Conservation (phyloP, 768 basidiomycete genomes). For the Leccinum aurantiacum region DNA sequence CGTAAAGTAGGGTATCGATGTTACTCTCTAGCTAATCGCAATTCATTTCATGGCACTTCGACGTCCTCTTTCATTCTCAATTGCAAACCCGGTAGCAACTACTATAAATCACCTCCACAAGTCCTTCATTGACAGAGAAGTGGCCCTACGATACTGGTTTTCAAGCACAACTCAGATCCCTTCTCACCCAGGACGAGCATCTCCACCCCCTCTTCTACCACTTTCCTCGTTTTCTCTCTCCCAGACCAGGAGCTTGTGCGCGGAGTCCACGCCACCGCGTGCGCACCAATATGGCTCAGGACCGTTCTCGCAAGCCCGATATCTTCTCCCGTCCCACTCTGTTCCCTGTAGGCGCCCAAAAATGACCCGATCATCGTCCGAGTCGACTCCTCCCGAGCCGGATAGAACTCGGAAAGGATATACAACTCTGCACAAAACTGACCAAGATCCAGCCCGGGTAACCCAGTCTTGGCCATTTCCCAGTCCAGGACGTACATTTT, state of each 20-base stretch:
- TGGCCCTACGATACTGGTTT: constrained; percentile 31
- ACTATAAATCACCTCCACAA: background rate
- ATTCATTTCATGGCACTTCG: no score
- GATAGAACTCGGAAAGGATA: constrained; percentile 48
- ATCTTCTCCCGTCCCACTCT: constrained; percentile 16
- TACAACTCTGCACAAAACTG: constrained; percentile 65
- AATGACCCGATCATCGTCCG: constrained; percentile 43
- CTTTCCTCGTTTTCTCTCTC: constrained; percentile 45
- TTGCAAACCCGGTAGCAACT: no score
- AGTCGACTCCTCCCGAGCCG: constrained; percentile 38
- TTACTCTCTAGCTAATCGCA: no score
- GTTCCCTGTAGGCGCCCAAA: constrained; percentile 43
- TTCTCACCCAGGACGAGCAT: constrained; percentile 38
- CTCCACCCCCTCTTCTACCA: constrained; percentile 51
- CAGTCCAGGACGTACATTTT: constrained; percentile 59
- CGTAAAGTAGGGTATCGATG: no score
- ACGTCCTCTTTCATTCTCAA: no score
- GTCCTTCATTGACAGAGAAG: constrained; percentile 14
- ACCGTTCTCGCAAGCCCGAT: constrained; percentile 36
- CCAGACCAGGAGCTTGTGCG: constrained; percentile 48
- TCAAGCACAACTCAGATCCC: constrained; percentile 28
- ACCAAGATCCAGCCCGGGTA: constrained; percentile 58
- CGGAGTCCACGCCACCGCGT: constrained; percentile 52
- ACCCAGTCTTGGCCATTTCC: constrained; percentile 61
- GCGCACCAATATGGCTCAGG: constrained; percentile 52